Evolutionary conservation across 768 basidiomycete genomes (phyloP).

Genomic region (Amanita pseudoporphyria): DNA sequence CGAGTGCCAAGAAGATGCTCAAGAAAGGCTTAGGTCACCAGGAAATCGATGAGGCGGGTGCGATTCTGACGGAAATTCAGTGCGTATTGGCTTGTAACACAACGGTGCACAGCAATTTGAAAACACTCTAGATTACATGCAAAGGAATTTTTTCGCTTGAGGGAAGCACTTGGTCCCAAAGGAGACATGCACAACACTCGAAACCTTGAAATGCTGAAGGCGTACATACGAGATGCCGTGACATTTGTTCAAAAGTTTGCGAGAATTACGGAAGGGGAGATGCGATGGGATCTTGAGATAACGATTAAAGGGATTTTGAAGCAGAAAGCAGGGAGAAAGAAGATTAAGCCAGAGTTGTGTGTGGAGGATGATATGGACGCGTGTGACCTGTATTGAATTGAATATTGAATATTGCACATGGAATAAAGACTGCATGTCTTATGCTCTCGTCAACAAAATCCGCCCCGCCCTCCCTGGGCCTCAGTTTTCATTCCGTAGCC

Average conservation of each 20-base stretch:
- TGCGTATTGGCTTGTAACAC: slow-evolving; percentile 15
- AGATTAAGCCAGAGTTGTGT: slow-evolving; percentile 13
- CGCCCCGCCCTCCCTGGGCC: background rate
- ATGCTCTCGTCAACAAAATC: slow-evolving; percentile 2
- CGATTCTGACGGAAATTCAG: slow-evolving; percentile 22
- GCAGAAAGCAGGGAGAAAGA: slow-evolving; percentile 8
- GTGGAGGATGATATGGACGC: slow-evolving; percentile 11
- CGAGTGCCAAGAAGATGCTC: slow-evolving; percentile 20
- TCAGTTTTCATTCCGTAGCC: background rate
- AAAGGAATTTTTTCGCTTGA: background rate
- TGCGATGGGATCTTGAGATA: slow-evolving; percentile 17
- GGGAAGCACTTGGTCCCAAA: background rate
- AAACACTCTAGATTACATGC: background rate
- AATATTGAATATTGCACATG: background rate
- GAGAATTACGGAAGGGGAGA: slow-evolving; percentile 10
- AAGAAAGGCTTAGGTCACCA: slow-evolving; percentile 19
- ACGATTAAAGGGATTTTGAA: slow-evolving; percentile 26
- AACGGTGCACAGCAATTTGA: slow-evolving; percentile 10
- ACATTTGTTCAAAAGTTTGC: slow-evolving; percentile 19
- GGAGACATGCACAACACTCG: background rate
- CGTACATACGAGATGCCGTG: slow-evolving; percentile 17
- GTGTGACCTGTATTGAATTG: background rate
- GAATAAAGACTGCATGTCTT: background rate
- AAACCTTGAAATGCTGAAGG: slow-evolving; percentile 15
- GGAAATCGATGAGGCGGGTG: slow-evolving; percentile 23